Conservation (phyloP, 768 basidiomycete species). For the Suillus alpinus region DNA sequence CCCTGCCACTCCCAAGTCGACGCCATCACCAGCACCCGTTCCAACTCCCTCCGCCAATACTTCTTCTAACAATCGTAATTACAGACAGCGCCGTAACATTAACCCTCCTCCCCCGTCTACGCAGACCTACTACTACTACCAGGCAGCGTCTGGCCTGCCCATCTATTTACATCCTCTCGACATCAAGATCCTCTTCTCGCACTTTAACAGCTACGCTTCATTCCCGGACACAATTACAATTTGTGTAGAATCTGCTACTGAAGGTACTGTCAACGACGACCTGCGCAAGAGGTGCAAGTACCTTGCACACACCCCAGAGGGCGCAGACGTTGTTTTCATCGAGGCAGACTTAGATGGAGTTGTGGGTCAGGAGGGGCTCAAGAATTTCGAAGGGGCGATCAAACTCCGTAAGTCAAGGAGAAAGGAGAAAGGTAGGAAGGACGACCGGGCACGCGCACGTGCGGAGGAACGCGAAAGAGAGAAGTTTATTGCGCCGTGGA, state of each 20-base stretch:
- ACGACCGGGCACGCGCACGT: conserved; percentile 76
- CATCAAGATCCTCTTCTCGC: conserved; percentile 86
- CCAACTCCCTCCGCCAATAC: conserved; percentile 10
- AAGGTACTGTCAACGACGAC: conserved; percentile 88
- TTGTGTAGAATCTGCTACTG: conserved; percentile 71
- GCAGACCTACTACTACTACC: conserved; percentile 94
- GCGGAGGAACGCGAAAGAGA: conserved; percentile 80
- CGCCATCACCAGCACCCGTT: conserved; percentile 6
- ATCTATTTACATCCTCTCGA: conserved; percentile 95
- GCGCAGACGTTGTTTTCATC: conserved; percentile 90
- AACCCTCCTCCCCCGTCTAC: conserved; percentile 86
- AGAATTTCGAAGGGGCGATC: conserved; percentile 80
- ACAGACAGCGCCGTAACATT: conserved; percentile 70
- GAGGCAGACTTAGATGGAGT: conserved; percentile 82
- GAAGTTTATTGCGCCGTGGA: conserved; percentile 33
- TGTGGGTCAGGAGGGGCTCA: conserved; percentile 72
- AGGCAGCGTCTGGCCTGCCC: conserved; percentile 86
- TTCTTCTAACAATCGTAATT: conserved; percentile 38
- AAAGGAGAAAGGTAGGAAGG: conserved; percentile 80
- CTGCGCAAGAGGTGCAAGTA: conserved; percentile 95
- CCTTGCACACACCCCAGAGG: conserved; percentile 86
- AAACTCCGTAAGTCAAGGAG: conserved; percentile 70
- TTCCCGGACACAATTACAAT: conserved; percentile 84
- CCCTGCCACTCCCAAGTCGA: conserved; percentile 11
- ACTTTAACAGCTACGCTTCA: conserved; percentile 75